A percentile compares a stretch with the other conserved stretches of the same genome.
These are phyloP conservation scores for Sporobolus alterniflorus DNA, from an alignment of 202 grass and related monocot genomes.

Conservation along the genomic window DNA sequence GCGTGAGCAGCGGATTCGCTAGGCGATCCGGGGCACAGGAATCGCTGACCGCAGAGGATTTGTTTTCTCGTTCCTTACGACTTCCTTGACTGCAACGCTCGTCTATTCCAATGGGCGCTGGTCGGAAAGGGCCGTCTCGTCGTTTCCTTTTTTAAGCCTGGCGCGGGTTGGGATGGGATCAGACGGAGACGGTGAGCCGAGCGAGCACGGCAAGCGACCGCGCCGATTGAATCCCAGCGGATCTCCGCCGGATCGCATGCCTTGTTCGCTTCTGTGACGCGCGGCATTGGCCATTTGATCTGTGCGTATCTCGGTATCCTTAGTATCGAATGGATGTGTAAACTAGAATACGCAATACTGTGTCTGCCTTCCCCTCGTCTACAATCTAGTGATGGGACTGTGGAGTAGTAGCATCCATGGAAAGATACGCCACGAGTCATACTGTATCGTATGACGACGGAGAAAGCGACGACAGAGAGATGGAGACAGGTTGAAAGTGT, in stretches of 20 bases:
- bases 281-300: not conserved
- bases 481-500: too few relatives aligned
- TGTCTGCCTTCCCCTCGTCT: not conserved
- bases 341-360: too few relatives aligned
- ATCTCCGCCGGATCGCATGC: constrained; percentile 41
- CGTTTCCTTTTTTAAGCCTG: constrained; percentile 8
- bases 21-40: not conserved
- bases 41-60: constrained; percentile 16
- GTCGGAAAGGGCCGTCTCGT: not conserved
- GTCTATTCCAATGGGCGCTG: constrained; percentile 12
- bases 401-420: not conserved
- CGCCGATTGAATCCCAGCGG: not conserved
- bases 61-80: not conserved
- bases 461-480: not conserved
- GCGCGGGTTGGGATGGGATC: too few relatives aligned
- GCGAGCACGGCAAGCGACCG: constrained; percentile 26
- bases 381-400: not conserved
- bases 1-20: constrained; percentile 3
- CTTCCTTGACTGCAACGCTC: not conserved
- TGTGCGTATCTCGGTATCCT: not conserved
- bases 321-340: not conserved
- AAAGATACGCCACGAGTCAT: not conserved
- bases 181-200: not conserved
- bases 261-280: constrained; percentile 23
- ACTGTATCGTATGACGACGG: not conserved